Conservation (phyloP, 257 asterid genomes). For the Vinca minor region DNA sequence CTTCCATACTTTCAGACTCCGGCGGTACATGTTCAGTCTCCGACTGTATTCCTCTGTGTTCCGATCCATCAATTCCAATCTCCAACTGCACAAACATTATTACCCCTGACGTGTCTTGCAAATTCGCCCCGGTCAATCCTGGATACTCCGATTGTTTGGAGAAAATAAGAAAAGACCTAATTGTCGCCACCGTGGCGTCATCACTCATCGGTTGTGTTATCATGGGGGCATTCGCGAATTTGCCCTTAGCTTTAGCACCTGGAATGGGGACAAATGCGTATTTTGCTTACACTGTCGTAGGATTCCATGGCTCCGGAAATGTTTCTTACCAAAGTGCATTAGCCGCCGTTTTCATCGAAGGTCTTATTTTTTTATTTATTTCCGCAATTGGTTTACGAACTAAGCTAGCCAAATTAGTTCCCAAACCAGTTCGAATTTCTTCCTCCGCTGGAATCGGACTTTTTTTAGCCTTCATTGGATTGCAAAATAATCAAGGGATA, state of each 20-base stretch:
- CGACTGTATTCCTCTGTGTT: too few species aligned
- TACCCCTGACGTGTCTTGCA: conserved; percentile 57
- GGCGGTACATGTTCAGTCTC: conserved; percentile 84
- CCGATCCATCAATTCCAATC: conserved; percentile 21
- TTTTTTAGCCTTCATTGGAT: conserved; percentile 75
- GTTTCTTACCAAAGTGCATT: conserved; percentile 64
- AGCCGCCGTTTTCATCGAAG: conserved; percentile 85
- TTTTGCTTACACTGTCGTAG: conserved; percentile 87
- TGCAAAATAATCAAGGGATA: conserved; percentile 71
- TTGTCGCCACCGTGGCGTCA: conserved; percentile 82
- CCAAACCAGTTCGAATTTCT: conserved; percentile 74
- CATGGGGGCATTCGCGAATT: conserved; percentile 74
- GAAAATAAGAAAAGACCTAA: conserved; percentile 51
- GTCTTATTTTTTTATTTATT: conserved; percentile 50
- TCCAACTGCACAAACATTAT: conserved; percentile 43
- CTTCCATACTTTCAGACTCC: conserved; percentile 80
- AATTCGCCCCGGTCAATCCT: conserved; percentile 78
- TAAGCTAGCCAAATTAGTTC: conserved; percentile 66
- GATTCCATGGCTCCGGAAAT: conserved; percentile 87
- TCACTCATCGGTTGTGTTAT: conserved; percentile 70
- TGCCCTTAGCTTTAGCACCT: conserved; percentile 77
- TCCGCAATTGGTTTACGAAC: conserved; percentile 76
- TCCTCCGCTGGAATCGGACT: conserved; percentile 91
- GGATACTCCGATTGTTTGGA: conserved; percentile 80
- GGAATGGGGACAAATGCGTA: conserved; percentile 95